Evolutionary conservation across 306 rosid genomes (phyloP).

Genomic region (Lotus japonicus): DNA sequence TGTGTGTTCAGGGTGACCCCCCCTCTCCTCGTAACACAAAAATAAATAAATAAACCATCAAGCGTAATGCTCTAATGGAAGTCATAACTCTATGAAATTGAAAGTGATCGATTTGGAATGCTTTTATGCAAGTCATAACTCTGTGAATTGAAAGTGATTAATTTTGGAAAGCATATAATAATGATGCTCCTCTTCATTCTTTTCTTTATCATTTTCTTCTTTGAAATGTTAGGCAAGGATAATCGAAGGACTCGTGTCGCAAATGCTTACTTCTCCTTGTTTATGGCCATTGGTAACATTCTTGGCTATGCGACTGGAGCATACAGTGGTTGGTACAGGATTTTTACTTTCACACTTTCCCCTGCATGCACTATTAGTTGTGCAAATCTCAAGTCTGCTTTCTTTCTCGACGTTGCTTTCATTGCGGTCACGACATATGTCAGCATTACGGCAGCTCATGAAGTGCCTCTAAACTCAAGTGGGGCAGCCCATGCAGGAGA

Average conservation of each 20-base stretch:
- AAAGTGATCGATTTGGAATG: constrained; percentile 1
- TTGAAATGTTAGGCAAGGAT: constrained; percentile 61
- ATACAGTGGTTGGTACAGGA: constrained; percentile 81
- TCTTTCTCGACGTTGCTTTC: constrained; percentile 59
- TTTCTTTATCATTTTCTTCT: constrained; percentile 18
- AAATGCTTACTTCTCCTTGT: constrained; percentile 90
- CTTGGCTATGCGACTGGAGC: constrained; percentile 93
- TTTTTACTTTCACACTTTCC: constrained; percentile 62
- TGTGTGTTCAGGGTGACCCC: not conserved
- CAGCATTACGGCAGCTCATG: constrained; percentile 67
- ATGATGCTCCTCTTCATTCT: constrained; percentile 9
- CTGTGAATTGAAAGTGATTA: constrained; percentile 11
- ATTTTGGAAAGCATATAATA: not conserved
- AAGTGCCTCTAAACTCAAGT: constrained; percentile 51
- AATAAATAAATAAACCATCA: not conserved
- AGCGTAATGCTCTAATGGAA: not conserved
- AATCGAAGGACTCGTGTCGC: constrained; percentile 89
- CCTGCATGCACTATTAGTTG: constrained; percentile 72
- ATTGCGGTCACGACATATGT: constrained; percentile 61
- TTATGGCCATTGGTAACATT: constrained; percentile 91
- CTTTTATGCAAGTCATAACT: constrained; percentile 4
- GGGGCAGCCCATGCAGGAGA: constrained; percentile 35
- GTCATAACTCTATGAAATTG: constrained; percentile 10
- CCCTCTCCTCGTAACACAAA: not conserved
- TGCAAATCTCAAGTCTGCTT: constrained; percentile 98